Evolutionary conservation across 225 moss, liverwort and hornwort species (phyloP), one percentile per base, ranked within the genome.

Genomic region (Sphagnum tenellum): DNA sequence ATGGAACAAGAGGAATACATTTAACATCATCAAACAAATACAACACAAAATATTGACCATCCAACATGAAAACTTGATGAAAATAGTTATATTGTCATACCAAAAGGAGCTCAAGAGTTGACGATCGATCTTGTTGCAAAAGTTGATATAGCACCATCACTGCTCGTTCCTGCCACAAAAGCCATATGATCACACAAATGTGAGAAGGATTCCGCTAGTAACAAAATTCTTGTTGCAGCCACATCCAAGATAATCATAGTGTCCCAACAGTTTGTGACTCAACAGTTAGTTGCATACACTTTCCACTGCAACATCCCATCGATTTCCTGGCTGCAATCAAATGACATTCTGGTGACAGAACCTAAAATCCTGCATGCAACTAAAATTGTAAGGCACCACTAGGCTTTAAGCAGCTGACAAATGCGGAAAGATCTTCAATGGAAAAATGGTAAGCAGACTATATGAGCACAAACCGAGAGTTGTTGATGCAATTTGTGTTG

Each of bases 41-140:
- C 13, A 66, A 8, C 55, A 46, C 12, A 9, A 66, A 4, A 12
- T 45, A 48, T 48, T 3, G 13, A 10, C 4, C 12, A 29, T 29
- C 29, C 29, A 29, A 29, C 11, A 3, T 12, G 44, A 9, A 66
- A 51, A 46, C 9, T 29, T 50, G 12, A 5, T n/a, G 51, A 52
- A 7, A 52, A n/a, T 12, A 59, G 13, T 57, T 9, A 3, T 3
- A 7, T 12, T 48, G n/a, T 45, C 7, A 61, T 76, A 84, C 88
- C 79, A 94, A 59, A 65, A 94, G 88, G 72, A 77, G 69, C 67
- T 90, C 88, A 52, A 94, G 79, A 49, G 87, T 79, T 59, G 79
- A 82, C 48, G 76, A 69, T 48, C 66, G 74, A n/a, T 76, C 75
- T 54, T 86, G 70, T 14, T 84, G 83, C 67, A 80, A 75, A 60